Conservation (phyloP, 805 yeast genomes). For the Candida schatavii region DNA sequence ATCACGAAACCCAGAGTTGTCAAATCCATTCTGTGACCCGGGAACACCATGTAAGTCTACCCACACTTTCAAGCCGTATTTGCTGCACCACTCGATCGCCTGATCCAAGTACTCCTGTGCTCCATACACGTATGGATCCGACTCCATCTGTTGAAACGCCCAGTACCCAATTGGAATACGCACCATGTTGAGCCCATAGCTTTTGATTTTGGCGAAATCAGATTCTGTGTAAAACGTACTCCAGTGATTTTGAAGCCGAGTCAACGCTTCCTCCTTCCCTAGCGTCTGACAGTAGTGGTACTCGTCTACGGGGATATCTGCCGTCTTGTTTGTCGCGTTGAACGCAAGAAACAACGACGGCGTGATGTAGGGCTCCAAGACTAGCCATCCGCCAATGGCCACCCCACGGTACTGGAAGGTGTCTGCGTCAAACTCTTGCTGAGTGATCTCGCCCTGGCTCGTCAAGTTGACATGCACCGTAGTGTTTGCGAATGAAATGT, state of each 20-base stretch:
- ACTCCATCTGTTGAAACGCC: conserved; percentile 54
- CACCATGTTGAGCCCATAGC: conserved; percentile 63
- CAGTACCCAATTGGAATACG: conserved; percentile 79
- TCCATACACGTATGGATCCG: conserved; percentile 66
- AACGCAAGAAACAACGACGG: conserved; percentile 56
- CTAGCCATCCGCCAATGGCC: conserved; percentile 62
- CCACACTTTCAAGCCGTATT: conserved; percentile 62
- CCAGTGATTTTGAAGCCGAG: conserved; percentile 53
- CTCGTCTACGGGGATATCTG: conserved; percentile 56
- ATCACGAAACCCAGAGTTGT: conserved; percentile 68
- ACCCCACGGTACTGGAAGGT: conserved; percentile 10
- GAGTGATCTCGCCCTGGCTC: not conserved
- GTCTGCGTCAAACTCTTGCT: not conserved
- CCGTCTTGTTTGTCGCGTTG: conserved; percentile 17
- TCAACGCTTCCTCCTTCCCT: conserved; percentile 46
- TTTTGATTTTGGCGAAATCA: conserved; percentile 52
- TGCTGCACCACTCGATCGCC: conserved; percentile 67
- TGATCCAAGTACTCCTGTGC: conserved; percentile 62
- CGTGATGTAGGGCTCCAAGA: conserved; percentile 67
- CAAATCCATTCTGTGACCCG: conserved; percentile 85
- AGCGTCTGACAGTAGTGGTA: conserved; percentile 48
- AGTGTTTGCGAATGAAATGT: not conserved
- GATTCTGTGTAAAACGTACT: conserved; percentile 54
- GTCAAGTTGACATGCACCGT: not conserved
- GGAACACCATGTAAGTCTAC: conserved; percentile 80